Base-by-base conservation (phyloP, 148 eudicot genomes). In the Chenopodium suecicum region DNA sequence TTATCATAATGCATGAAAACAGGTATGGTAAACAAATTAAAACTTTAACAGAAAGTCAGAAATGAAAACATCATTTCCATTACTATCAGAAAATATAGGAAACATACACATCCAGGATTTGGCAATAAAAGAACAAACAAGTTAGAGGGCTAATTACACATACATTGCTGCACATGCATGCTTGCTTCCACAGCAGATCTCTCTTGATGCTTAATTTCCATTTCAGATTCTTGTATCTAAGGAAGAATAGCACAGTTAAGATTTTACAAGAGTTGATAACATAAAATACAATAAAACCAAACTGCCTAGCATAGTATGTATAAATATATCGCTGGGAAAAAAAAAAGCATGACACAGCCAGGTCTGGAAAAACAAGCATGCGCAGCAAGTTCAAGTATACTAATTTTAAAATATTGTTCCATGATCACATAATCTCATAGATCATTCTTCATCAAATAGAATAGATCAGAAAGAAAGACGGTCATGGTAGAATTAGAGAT, bases 181-280 rank as follows among this genome's bases (percentile, higher is more conserved):
- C 91, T 86, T 79, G 96, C 93, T 88, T 93, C 92, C 81, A 80
- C 12, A 47, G 92, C 91, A 66, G 84, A 77, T 78, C 85, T 90
- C 66, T 92, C 90, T 78, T 91, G 92, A 82, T 92, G 90, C 88
- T 93, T 95, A 50, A 84, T 64, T 80, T 81, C 86, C 52, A 75
- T 58, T 86, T 93, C 99, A 89, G 91, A 88, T 75, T 95, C 99
- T 82, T 87, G 91, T 75, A 95, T 88, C 99, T 95, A 73, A 69
- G 80, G 50, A 60, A 77, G 76, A 75, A 75, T 52, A 34, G 12
- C 23, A 67, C 22, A n/a, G 56, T 76, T 52, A 69, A 50, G 58
- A 80, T 41, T 77, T 64, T 16, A 22, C 41, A 44, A 25, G 50
- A 70, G 9, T 27, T 1, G 46, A 7, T 31, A 71, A 1, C 2